Base-by-base conservation (phyloP, 495 filamentous ascomycete genomes). In the Aspergillus conjunctus region DNA sequence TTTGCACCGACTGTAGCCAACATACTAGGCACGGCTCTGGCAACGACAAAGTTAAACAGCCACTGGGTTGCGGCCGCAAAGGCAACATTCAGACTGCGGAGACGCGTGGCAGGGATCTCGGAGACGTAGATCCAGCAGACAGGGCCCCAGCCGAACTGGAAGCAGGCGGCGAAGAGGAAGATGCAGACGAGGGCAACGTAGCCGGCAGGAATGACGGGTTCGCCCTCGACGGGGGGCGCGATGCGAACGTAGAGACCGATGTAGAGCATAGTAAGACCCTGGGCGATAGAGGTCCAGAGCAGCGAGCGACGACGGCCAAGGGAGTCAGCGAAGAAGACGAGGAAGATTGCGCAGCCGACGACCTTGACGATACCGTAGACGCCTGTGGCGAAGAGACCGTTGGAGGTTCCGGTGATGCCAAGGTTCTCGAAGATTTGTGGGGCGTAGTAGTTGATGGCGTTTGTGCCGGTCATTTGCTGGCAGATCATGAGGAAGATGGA, bases 241-340 rank as follows among this genome's bases (percentile, higher is more conserved):
- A 91, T 85, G 55, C 88, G 86, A 7, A 91, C 79, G 67, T 93
- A 90, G n/a, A 93, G 75, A 11, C 90, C 89, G 60, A 93, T 88
- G 68, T 92, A 91, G 64, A 90, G 83, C 86, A 91, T 92, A 62
- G 81, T 80, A n/a, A 87, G 71, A 3, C 79, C 84, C 71, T 88
- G 87, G 11, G 83, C 89, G 60, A 91, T 81, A 8, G 84, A 86
- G 14, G 89, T 91, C 81, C 85, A 89, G 60, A 92, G 79, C 26
- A 94, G 82, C 34, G 86, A 88, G 39, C 85, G 81, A 7, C 87
- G 81, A 9, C 90, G 83, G 15, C 90, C 90, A 5, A 91, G 79
- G 3, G 85, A 84, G 69, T 93, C 89, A 34, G 86, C 87, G 50
- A 87, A 82, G 68, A 91, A 90, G 55, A 88, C 59, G 8, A 91